These are phyloP conservation scores for Hydnum rufescens DNA, from an alignment of 768 basidiomycete genomes.

Conservation along the genomic window DNA sequence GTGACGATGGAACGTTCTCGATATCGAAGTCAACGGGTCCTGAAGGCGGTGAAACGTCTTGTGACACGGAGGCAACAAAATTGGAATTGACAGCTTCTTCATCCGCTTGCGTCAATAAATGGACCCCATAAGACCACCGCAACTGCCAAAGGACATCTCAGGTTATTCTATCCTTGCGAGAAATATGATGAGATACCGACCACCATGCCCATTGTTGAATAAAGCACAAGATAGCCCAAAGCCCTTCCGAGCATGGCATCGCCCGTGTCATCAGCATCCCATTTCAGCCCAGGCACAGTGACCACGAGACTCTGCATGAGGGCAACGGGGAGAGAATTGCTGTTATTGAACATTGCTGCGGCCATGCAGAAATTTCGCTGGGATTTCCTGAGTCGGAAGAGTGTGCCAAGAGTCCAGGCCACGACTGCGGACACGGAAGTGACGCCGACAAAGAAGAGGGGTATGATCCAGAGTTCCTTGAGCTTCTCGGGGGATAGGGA, in stretches of 20 bases:
- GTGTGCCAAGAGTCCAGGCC: slow-evolving; percentile 38
- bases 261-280: slow-evolving; percentile 60
- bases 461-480: slow-evolving; percentile 63
- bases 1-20: too few species aligned
- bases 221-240: slow-evolving; percentile 74
- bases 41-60: neutral
- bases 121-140: slow-evolving; percentile 89
- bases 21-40: neutral
- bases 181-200: slow-evolving; percentile 24
- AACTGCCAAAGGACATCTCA: slow-evolving; percentile 25
- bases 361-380: slow-evolving; percentile 71
- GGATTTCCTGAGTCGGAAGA: slow-evolving; percentile 47
- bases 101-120: slow-evolving; percentile 55
- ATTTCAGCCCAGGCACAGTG: slow-evolving; percentile 64
- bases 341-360: slow-evolving; percentile 81
- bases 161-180: neutral
- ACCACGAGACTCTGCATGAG: slow-evolving; percentile 61
- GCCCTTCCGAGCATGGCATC: slow-evolving; percentile 85
- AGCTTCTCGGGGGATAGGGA: slow-evolving; percentile 41
- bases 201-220: slow-evolving; percentile 91
- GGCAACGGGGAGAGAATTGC: slow-evolving; percentile 86
- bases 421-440: slow-evolving; percentile 50
- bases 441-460: slow-evolving; percentile 65
- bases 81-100: slow-evolving; percentile 18
- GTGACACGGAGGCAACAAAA: neutral